Evolutionary conservation across 2,329 filamentous ascomycete species (phyloP), one percentile per base, ranked within the genome.

Genomic region (Calycina marina): DNA sequence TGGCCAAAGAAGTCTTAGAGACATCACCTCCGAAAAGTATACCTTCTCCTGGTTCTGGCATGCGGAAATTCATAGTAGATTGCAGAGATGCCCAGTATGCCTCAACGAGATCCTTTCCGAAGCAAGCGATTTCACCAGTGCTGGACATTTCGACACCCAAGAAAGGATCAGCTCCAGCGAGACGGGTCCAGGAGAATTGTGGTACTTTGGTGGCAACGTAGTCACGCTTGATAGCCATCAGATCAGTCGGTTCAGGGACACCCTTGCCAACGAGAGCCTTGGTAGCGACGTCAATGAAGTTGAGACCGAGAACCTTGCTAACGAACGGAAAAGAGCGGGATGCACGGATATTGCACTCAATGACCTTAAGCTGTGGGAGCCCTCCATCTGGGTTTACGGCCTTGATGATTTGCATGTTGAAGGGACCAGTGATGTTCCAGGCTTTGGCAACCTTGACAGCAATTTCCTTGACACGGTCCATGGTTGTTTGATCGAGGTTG

Each of bases 391-490:
- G 72, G 50, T 79, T 65, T 9, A 82, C 68, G 20, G 81, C 84
- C 65, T 93, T 93, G 70, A 98, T 96, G 60, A 98, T 93, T 56
- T 98, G 90, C 88, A 98, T 96, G 70, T 98, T 98, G 74, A 96
- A 98, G 37, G 90, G 90, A 34, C 90, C 90, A 13, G 85, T 96
- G 57, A 96, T 96, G 52, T 71, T 85, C 84, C 88, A 94, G 29
- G 90, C 90, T 61, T 90, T 81, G 44, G 90, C 90, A 32, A 98
- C 86, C 71, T 93, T 96, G 58, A 86, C 61, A 11, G 90, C 88
- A 48, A 98, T 96, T 47, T 83, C 83, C 73, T 94, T 96, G 52
- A 93, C 72, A 39, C 90, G 83, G 43, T 71, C 72, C 70, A 93
- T 80, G 44, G 78, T 80, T 36, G 59, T 61, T 46, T 78, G 65